Percentiles rank a stretch among this genome's conserved stretches.
Evolutionary conservation across 306 rosid genomes (phyloP).

Genomic region (Begonia loranthoides): DNA sequence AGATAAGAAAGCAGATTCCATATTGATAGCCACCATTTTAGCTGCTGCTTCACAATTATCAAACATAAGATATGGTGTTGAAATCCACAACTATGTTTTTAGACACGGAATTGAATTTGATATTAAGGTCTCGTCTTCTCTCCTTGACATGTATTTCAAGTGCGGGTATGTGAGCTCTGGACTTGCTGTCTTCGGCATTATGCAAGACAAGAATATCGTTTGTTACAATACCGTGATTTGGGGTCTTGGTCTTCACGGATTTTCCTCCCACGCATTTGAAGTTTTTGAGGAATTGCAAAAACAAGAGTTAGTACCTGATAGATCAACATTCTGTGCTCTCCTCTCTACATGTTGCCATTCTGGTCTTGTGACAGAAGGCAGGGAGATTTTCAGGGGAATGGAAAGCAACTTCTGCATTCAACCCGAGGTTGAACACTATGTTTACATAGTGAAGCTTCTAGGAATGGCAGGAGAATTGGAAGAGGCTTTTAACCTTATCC

Average conservation of each 20-base stretch:
- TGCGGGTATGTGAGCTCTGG: constrained; percentile 64
- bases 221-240: constrained; percentile 67
- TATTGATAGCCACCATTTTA: constrained; percentile 60
- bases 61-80: constrained; percentile 40
- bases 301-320: constrained; percentile 48
- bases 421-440: constrained; percentile 59
- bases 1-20: constrained; percentile 42
- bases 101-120: constrained; percentile 52
- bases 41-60: constrained; percentile 55
- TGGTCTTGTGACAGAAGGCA: constrained; percentile 60
- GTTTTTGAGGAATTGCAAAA: constrained; percentile 38
- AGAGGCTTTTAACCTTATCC: constrained; percentile 58
- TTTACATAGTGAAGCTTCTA: constrained; percentile 78
- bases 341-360: constrained; percentile 79
- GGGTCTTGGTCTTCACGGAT: constrained; percentile 74
- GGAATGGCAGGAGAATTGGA: constrained; percentile 66
- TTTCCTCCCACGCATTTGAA: constrained; percentile 44
- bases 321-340: constrained; percentile 73
- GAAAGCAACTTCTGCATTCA: constrained; percentile 37
- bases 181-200: constrained; percentile 29
- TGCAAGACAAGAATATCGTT: constrained; percentile 43
- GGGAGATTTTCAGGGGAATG: constrained; percentile 53
- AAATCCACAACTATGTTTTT: constrained; percentile 61
- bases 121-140: constrained; percentile 67
- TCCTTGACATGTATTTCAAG: constrained; percentile 67